Conservation (phyloP, 2,329 filamentous ascomycete species). For the Phoma sp. region DNA sequence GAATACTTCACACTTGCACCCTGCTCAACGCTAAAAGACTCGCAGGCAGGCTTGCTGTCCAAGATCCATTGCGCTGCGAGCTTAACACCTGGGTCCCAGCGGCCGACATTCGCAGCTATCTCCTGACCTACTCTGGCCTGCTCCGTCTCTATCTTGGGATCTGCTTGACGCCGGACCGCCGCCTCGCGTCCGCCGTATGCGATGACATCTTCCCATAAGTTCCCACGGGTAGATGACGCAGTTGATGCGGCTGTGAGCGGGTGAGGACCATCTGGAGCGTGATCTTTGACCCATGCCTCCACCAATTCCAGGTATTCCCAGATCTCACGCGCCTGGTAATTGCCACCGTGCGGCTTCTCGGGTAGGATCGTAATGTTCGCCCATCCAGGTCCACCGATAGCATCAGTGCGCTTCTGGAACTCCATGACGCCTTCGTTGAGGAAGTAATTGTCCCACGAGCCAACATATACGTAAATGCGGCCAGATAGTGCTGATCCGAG, state of each 20-base stretch:
- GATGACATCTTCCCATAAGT: constrained; percentile 46
- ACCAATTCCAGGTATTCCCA: constrained; percentile 48
- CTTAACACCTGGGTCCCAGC: constrained; percentile 49
- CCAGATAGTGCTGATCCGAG: constrained; percentile 43
- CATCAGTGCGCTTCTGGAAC: constrained; percentile 46
- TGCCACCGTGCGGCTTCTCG: constrained; percentile 42
- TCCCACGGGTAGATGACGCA: constrained; percentile 34
- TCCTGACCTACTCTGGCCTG: constrained; percentile 8
- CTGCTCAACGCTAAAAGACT: constrained; percentile 34
- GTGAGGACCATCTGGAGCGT: constrained; percentile 40
- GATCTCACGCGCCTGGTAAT: constrained; percentile 40
- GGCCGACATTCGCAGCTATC: constrained; percentile 34
- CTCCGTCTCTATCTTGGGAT: constrained; percentile 28
- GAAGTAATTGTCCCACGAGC: constrained; percentile 46
- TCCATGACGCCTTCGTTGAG: constrained; percentile 48
- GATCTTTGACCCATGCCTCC: constrained; percentile 40
- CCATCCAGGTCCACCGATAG: constrained; percentile 44
- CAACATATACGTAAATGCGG: constrained; percentile 48
- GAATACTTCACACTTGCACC: constrained; percentile 26
- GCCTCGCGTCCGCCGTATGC: constrained; percentile 42
- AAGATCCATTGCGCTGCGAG: constrained; percentile 46
- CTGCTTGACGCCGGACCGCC: constrained; percentile 42
- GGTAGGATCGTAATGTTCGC: constrained; percentile 48
- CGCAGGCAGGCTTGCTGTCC: constrained; percentile 30
- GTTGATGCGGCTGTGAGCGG: constrained; percentile 34